Percentiles rank a stretch among this genome's conserved stretches.
Evolutionary conservation across 371 early-diverging fungal species (phyloP).

Genomic region (Thermomucor indicae-seudaticae): DNA sequence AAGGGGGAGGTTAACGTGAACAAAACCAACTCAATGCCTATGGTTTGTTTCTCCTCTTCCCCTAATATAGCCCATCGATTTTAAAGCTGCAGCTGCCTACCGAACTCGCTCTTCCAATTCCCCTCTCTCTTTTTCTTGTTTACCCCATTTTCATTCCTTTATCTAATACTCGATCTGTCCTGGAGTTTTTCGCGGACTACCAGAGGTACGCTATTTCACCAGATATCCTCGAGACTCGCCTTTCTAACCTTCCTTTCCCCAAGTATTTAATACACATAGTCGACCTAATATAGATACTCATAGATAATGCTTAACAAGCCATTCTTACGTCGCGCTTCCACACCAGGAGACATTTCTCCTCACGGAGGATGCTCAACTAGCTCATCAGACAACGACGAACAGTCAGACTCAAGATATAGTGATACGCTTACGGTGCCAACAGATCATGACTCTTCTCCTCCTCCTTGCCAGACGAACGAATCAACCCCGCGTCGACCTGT

Average conservation of each 20-base stretch:
- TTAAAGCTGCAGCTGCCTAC: too few relatives aligned
- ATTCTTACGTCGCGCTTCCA: constrained; percentile 15
- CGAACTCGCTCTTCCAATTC: too few relatives aligned
- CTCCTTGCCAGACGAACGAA: neutral
- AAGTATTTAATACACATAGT: neutral
- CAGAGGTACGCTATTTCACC: too few relatives aligned
- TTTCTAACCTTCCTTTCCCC: neutral
- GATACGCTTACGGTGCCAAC: neutral
- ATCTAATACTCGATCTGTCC: too few relatives aligned
- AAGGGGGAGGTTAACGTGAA: constrained; percentile 10
- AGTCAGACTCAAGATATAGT: neutral
- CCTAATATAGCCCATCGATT: neutral
- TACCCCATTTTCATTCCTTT: too few relatives aligned
- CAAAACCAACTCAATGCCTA: constrained; percentile 5
- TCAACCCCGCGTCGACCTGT: neutral
- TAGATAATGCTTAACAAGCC: constrained; percentile 6
- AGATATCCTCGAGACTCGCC: too few relatives aligned
- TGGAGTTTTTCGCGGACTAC: too few relatives aligned
- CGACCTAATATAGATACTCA: too few relatives aligned
- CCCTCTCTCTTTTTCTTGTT: too few relatives aligned
- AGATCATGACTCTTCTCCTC: neutral
- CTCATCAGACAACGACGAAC: neutral
- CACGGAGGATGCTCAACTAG: neutral
- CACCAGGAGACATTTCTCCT: too few relatives aligned
- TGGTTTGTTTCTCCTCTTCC: neutral